Conservation (phyloP, 768 basidiomycete genomes). For the Boletus rufocinnamomeus region DNA sequence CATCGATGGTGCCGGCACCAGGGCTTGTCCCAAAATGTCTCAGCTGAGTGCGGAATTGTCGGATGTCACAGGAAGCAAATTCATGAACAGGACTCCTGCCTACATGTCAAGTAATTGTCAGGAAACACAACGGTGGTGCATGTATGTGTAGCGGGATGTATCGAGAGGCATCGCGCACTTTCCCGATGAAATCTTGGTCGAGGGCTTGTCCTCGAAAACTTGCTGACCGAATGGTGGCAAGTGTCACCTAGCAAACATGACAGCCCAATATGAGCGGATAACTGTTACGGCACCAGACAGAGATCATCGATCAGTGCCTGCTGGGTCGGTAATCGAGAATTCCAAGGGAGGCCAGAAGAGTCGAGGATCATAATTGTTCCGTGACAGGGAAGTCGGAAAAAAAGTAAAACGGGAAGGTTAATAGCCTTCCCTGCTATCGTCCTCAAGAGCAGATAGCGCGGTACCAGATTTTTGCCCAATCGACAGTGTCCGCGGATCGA, state of each 20-base stretch:
- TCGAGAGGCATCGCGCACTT: constrained; percentile 4
- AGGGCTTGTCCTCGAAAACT: neutral
- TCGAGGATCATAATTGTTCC: constrained; percentile 2
- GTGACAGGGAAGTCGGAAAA: neutral
- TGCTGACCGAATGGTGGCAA: neutral
- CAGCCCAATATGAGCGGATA: neutral
- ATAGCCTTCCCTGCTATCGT: neutral
- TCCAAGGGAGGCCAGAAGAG: neutral
- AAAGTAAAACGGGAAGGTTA: constrained; percentile 4
- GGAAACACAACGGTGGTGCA: neutral
- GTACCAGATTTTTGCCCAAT: neutral
- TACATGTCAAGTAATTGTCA: constrained; percentile 7
- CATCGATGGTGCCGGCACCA: constrained; percentile 3
- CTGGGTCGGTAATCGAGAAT: neutral
- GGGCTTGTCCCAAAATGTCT: constrained; percentile 13
- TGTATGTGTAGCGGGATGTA: neutral
- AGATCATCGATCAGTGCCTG: neutral
- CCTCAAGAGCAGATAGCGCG: neutral
- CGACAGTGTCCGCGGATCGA: neutral
- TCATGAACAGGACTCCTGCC: neutral
- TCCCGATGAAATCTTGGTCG: neutral
- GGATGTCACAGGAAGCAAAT: constrained; percentile 11
- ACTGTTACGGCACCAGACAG: neutral
- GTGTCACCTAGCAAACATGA: constrained; percentile 12
- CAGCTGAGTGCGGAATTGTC: constrained; percentile 3